Base-by-base conservation (phyloP, 2,329 filamentous ascomycete genomes). In the Botrytis deweyae region DNA sequence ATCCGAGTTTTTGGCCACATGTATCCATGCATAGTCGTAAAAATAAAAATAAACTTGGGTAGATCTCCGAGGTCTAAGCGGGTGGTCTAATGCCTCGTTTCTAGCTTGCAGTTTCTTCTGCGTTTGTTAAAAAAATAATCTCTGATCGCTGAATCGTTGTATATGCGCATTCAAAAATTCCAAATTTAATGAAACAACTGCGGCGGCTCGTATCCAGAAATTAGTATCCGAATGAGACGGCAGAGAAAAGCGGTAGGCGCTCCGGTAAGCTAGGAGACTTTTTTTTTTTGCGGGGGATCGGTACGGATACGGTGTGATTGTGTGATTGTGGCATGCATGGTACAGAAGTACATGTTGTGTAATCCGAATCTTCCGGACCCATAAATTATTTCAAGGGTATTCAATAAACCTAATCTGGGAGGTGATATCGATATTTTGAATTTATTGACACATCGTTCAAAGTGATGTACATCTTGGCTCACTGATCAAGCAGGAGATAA, bases 211-310 rank as follows among this genome's bases (percentile, higher is more conserved):
- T 64, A 14, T n/a, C 8, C 14, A n/a, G 38, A 64, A 64, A 64
- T 16, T 63, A 38, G 38, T 42, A 63, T 63, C 36, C 25, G 22
- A 16, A 38, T 63, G 22, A 63, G 36, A 64, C 38, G 25, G 20
- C 22, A 25, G 33, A 38, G 12, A 2, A 18, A 42, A 40, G 38
- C 14, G 25, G n/a, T 64, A 49, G 44, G 66, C 49, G 49, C 65
- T 20, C 14, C 29, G n/a, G 16, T 42, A 33, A 69, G 38, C 49
- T 33, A 58, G 49, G 46, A 58, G 36, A 68, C 16, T 55, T 40
- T 61, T 61, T 40, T 59, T 61, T n/a, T 63, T 69, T 33, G 66
- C 49, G 66, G 66, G 65, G 66, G 25, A 42, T 33, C 36, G 49
- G 7, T 42, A 66, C 18, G 42, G 70, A 36, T 33, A 44, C 29